Conservation (phyloP, 805 yeast species). For the Wickerhamomyces bovis region DNA sequence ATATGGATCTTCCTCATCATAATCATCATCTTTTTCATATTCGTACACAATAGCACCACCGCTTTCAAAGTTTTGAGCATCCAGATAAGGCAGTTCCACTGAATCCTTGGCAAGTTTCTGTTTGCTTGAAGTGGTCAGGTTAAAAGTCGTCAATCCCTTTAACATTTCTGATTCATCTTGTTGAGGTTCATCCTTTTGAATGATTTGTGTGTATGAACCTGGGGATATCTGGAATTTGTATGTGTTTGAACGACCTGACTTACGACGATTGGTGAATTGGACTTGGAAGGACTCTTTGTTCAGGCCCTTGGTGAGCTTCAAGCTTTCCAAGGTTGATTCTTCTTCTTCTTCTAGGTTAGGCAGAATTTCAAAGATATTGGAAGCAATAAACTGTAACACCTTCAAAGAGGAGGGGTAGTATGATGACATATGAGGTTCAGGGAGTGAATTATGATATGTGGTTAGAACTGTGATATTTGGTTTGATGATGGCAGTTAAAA, state of each 20-base stretch:
- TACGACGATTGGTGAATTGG: constrained; percentile 61
- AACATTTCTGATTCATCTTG: constrained; percentile 49
- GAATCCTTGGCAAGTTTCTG: constrained; percentile 76
- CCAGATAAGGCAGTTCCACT: constrained; percentile 86
- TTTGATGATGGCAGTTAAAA: constrained; percentile 44
- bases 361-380: constrained; percentile 57
- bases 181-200: constrained; percentile 21
- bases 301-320: constrained; percentile 45
- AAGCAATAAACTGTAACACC: constrained; percentile 64
- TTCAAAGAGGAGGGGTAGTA: constrained; percentile 49
- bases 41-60: constrained; percentile 97
- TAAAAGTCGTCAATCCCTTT: constrained; percentile 80
- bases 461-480: constrained; percentile 42
- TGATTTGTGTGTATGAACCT: constrained; percentile 24
- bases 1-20: constrained; percentile 96
- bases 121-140: constrained; percentile 64
- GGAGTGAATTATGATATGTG: constrained; percentile 38
- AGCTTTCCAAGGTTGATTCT: constrained; percentile 31
- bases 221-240: constrained; percentile 52
- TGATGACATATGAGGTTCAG: constrained; percentile 26
- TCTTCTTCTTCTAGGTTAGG: constrained; percentile 37
- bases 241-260: constrained; percentile 72
- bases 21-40: constrained; percentile 94
- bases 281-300: constrained; percentile 43
- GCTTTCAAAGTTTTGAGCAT: constrained; percentile 71